These are phyloP conservation scores for Mortierella sp. DNA, from an alignment of 371 early-diverging fungal species.

Conservation along the genomic window DNA sequence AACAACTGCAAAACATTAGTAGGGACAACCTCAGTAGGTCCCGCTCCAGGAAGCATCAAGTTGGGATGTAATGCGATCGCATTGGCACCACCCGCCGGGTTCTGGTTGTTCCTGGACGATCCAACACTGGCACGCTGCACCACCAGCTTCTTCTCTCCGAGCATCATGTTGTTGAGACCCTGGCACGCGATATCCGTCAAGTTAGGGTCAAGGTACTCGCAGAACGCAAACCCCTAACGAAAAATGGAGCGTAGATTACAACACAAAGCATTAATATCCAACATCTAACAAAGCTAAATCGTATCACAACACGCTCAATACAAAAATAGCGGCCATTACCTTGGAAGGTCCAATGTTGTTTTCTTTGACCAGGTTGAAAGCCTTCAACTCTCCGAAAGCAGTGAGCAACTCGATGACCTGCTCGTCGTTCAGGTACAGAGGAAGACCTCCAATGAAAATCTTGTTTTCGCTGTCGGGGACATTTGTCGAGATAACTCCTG, in stretches of 20 bases:
- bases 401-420: slow-evolving; percentile 94
- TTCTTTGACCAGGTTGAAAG: slow-evolving; percentile 96
- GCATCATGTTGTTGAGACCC: slow-evolving; percentile 95
- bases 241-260: background rate
- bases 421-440: slow-evolving; percentile 90
- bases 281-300: background rate
- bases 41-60: slow-evolving; percentile 34
- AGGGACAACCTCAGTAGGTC: slow-evolving; percentile 70
- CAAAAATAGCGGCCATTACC: slow-evolving; percentile 56
- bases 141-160: slow-evolving; percentile 94
- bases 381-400: slow-evolving; percentile 93
- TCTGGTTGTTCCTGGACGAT: slow-evolving; percentile 65
- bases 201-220: slow-evolving; percentile 92
- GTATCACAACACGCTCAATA: background rate
- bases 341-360: slow-evolving; percentile 84
- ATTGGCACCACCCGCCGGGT: slow-evolving; percentile 54
- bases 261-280: background rate
- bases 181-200: slow-evolving; percentile 95
- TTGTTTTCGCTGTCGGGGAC: slow-evolving; percentile 95
- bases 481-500: slow-evolving; percentile 83
- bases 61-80: slow-evolving; percentile 46
- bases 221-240: slow-evolving; percentile 93
- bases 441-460: slow-evolving; percentile 95
- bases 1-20: slow-evolving; percentile 89
- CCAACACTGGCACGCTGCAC: slow-evolving; percentile 96